These are phyloP conservation scores for Coemansia sp. DNA, from an alignment of 192 early-diverging fungal genomes.

Conservation along the genomic window DNA sequence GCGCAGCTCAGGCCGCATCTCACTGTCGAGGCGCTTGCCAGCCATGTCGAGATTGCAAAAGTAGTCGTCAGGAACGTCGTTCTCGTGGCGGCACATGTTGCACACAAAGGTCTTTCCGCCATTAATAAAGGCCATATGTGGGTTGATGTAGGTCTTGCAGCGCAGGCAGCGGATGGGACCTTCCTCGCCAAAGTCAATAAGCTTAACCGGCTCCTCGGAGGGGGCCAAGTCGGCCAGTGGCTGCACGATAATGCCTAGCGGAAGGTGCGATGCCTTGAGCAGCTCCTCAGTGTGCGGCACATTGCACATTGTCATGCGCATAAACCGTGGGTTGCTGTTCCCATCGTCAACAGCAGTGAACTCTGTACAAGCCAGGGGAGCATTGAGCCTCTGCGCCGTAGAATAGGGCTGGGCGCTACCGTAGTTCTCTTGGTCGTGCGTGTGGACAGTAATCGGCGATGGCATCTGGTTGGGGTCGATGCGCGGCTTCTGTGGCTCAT, in stretches of 20 bases:
- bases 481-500: constrained; percentile 55
- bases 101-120: constrained; percentile 92
- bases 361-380: constrained; percentile 79
- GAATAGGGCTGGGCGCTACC: constrained; percentile 64
- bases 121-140: constrained; percentile 82
- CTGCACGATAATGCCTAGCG: constrained; percentile 86
- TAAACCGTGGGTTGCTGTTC: constrained; percentile 89
- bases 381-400: constrained; percentile 67
- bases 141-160: constrained; percentile 95
- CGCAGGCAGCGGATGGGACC: constrained; percentile 89
- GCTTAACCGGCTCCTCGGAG: constrained; percentile 76
- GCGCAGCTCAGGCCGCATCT: constrained; percentile 84
- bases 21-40: constrained; percentile 81
- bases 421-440: constrained; percentile 75
- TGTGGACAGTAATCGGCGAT: constrained; percentile 81
- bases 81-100: constrained; percentile 90
- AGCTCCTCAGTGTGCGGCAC: constrained; percentile 85
- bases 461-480: constrained; percentile 98
- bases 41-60: constrained; percentile 95
- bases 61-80: constrained; percentile 82
- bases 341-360: constrained; percentile 89
- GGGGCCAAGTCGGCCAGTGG: constrained; percentile 83
- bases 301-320: constrained; percentile 86
- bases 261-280: constrained; percentile 73
- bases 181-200: constrained; percentile 80